phyloP scores from a whole-genome alignment of 1,284 basidiomycete species.

The Fistulinella cinereoalba region DNA sequence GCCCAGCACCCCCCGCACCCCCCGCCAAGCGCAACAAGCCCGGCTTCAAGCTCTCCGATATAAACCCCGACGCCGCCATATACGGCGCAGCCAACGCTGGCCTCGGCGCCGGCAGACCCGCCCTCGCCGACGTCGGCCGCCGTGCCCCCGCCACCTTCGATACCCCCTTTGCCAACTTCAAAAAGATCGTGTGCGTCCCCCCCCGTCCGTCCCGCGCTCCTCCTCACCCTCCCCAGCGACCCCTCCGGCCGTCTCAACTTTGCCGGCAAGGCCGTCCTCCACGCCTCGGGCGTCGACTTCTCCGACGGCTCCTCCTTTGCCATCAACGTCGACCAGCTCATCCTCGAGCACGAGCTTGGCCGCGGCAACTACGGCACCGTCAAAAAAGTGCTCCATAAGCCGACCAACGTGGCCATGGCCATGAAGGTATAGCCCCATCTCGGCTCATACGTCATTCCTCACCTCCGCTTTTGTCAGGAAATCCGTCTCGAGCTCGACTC shows the following conservation, averaged over 20 bases:
- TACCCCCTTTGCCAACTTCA: conserved; percentile 90
- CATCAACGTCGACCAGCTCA: conserved; percentile 95
- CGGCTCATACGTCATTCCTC: conserved; percentile 6
- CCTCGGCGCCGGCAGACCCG: conserved; percentile 64
- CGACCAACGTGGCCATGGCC: conserved; percentile 88
- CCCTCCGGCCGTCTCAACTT: conserved; percentile 94
- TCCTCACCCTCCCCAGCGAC: conserved; percentile 54
- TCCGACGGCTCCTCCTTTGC: conserved; percentile 89
- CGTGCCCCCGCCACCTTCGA: conserved; percentile 50
- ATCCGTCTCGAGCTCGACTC: conserved; percentile 69
- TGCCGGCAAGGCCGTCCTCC: conserved; percentile 88
- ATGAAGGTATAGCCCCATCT: conserved; percentile 70
- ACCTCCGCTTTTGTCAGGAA: neutral
- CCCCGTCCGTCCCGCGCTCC: conserved; percentile 2
- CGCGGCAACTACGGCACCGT: conserved; percentile 99
- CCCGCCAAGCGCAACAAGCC: conserved; percentile 68
- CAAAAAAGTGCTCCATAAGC: conserved; percentile 91
- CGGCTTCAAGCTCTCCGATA: conserved; percentile 77
- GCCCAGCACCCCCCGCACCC: conserved; percentile 58
- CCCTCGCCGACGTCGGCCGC: conserved; percentile 41
- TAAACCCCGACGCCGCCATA: no score
- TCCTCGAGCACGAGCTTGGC: conserved; percentile 86
- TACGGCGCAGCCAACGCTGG: conserved; percentile 62
- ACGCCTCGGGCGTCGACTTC: conserved; percentile 93
- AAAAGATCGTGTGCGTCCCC: conserved; percentile 83